Evolutionary conservation across 2,329 filamentous ascomycete species (phyloP).

Genomic region (Monosporascus sp.): DNA sequence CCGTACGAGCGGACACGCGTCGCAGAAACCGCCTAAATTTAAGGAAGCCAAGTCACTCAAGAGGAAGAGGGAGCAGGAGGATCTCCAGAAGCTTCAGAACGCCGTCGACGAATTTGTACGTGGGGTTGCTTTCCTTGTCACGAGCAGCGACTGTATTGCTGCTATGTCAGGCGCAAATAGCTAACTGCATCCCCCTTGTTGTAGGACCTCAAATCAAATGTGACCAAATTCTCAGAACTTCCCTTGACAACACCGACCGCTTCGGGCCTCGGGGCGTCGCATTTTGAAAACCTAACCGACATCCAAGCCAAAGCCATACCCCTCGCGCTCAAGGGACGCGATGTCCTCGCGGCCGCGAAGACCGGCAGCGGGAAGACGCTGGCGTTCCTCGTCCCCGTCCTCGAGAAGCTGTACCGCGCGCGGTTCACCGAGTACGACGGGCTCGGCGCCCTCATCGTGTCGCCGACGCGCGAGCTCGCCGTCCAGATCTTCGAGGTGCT

Average conservation of each 20-base stretch:
- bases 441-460: slow-evolving; percentile 85
- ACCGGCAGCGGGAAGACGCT: slow-evolving; percentile 95
- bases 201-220: slow-evolving; percentile 55
- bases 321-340: slow-evolving; percentile 74
- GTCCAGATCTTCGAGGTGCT: slow-evolving; percentile 97
- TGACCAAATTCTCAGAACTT: slow-evolving; percentile 72
- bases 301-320: slow-evolving; percentile 89
- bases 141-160: background rate
- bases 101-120: slow-evolving; percentile 36
- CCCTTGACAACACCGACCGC: slow-evolving; percentile 79
- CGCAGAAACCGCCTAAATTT: slow-evolving; percentile 20
- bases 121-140: background rate
- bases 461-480: slow-evolving; percentile 88
- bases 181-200: slow-evolving; percentile 1
- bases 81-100: slow-evolving; percentile 33
- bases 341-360: slow-evolving; percentile 91
- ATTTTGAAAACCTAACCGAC: slow-evolving; percentile 87
- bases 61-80: slow-evolving; percentile 36
- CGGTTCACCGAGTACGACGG: slow-evolving; percentile 91
- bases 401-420: slow-evolving; percentile 85
- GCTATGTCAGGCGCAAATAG: background rate
- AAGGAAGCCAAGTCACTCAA: slow-evolving; percentile 31
- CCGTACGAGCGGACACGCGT: slow-evolving; percentile 12
- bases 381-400: slow-evolving; percentile 83
- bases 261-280: slow-evolving; percentile 73